These are phyloP conservation scores for Ceratocystis ficicola DNA, from an alignment of 2,329 filamentous ascomycete genomes.

Conservation along the genomic window DNA sequence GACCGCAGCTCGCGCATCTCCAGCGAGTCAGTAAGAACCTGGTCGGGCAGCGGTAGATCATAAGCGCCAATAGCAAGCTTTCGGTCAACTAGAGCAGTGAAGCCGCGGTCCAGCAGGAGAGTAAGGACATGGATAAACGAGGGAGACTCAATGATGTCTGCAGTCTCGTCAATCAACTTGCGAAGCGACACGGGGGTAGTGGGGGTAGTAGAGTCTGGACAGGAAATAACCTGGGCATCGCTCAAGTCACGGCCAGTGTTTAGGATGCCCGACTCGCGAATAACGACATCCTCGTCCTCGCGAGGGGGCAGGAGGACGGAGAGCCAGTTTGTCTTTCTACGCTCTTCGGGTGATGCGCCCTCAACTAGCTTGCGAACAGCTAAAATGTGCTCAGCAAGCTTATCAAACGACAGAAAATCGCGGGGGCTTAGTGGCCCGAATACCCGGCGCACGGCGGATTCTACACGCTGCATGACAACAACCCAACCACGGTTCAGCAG, in stretches of 20 bases:
- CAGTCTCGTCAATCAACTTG: slow-evolving; percentile 84
- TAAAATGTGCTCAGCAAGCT: slow-evolving; percentile 66
- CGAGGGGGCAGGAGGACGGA: slow-evolving; percentile 67
- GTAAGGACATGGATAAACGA: slow-evolving; percentile 78
- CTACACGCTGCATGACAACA: slow-evolving; percentile 67
- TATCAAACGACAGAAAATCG: slow-evolving; percentile 72
- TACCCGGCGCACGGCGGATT: slow-evolving; percentile 73
- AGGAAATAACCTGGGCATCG: slow-evolving; percentile 1
- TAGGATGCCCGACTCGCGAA: slow-evolving; percentile 72
- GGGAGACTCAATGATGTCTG: slow-evolving; percentile 89
- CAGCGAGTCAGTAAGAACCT: slow-evolving; percentile 16
- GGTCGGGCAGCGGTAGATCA: slow-evolving; percentile 34
- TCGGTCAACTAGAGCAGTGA: slow-evolving; percentile 68
- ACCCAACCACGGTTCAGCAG: slow-evolving; percentile 82
- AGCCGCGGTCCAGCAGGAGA: slow-evolving; percentile 74
- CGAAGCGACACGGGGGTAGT: slow-evolving; percentile 44
- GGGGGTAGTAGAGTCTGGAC: slow-evolving; percentile 26
- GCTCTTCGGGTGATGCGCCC: slow-evolving; percentile 39
- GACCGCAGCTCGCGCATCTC: slow-evolving; percentile 33
- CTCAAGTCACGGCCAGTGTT: slow-evolving; percentile 33
- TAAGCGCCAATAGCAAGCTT: slow-evolving; percentile 72
- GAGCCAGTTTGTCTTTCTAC: slow-evolving; percentile 55
- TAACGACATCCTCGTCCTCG: slow-evolving; percentile 69
- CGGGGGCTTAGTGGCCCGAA: slow-evolving; percentile 83
- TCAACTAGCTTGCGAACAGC: slow-evolving; percentile 79